phyloP scores from a whole-genome alignment of 2,329 filamentous ascomycete genomes.

The Rasamsonia emersonii region DNA sequence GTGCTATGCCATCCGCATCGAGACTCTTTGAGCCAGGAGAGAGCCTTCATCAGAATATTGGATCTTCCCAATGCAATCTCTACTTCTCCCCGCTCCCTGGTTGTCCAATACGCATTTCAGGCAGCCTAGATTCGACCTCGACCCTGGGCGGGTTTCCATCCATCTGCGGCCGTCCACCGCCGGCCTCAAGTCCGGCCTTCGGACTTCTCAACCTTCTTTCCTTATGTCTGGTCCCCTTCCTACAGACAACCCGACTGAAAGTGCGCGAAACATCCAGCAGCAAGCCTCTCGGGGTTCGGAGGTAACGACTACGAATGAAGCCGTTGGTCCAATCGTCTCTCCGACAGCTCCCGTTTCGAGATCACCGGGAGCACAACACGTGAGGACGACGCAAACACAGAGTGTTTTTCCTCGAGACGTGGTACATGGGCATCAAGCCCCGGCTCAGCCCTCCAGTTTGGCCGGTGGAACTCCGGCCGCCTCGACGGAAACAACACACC shows the following conservation, averaged over 20 bases:
- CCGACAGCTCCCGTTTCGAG: constrained; percentile 11
- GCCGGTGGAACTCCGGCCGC: constrained; percentile 9
- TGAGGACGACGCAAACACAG: constrained; percentile 6
- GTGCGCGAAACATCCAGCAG: constrained; percentile 25
- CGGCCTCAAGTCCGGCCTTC: constrained; percentile 30
- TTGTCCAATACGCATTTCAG: constrained; percentile 28
- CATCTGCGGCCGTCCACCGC: constrained; percentile 27
- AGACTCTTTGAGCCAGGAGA: not conserved
- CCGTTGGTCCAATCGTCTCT: constrained; percentile 9
- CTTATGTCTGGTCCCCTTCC: constrained; percentile 37
- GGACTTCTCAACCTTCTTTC: constrained; percentile 32
- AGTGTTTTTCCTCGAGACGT: constrained; percentile 9
- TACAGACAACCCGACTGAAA: constrained; percentile 28
- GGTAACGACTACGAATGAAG: constrained; percentile 12
- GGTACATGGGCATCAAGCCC: constrained; percentile 14
- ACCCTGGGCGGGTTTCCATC: constrained; percentile 26
- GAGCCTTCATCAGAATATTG: not conserved
- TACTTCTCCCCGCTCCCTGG: constrained; percentile 31
- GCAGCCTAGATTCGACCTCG: constrained; percentile 24
- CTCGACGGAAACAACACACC: constrained; percentile 16
- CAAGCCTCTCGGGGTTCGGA: constrained; percentile 21
- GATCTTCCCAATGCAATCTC: constrained; percentile 30
- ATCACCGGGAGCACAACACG: constrained; percentile 11
- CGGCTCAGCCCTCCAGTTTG: constrained; percentile 10
- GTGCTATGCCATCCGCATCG: constrained; percentile 4